phyloP scores from a whole-genome alignment of 306 rosid species.

The Gillenia trifoliata region DNA sequence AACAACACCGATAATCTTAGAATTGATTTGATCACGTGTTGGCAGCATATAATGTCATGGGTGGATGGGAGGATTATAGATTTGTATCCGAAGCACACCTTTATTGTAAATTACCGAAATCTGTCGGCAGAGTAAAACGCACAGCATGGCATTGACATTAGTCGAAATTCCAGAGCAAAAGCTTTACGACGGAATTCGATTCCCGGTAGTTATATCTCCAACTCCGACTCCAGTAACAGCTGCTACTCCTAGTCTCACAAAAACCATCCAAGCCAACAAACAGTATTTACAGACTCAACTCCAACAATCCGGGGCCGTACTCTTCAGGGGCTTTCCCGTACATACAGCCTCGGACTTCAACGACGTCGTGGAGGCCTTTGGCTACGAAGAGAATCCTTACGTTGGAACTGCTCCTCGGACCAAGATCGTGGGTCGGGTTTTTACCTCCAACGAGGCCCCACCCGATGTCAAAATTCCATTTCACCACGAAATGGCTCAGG shows the following conservation, averaged over 20 bases:
- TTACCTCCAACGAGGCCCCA: slow-evolving; percentile 89
- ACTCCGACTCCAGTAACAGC: slow-evolving; percentile 27
- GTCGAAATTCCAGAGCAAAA: slow-evolving; percentile 54
- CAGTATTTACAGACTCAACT: slow-evolving; percentile 43
- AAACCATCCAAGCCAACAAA: slow-evolving; percentile 40
- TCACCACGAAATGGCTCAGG: slow-evolving; percentile 92
- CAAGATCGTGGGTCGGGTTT: slow-evolving; percentile 70
- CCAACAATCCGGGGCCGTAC: slow-evolving; percentile 56
- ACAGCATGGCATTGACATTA: slow-evolving; percentile 19
- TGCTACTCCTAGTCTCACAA: slow-evolving; percentile 18
- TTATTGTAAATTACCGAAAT: too few relatives aligned
- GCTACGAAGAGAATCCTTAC: slow-evolving; percentile 75
- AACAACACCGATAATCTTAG: too few relatives aligned
- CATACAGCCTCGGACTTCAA: slow-evolving; percentile 68
- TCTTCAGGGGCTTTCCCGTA: slow-evolving; percentile 55
- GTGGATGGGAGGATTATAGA: too few relatives aligned
- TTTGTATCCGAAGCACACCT: too few relatives aligned
- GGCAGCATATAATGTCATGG: too few relatives aligned
- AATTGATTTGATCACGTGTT: too few relatives aligned
- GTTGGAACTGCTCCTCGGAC: slow-evolving; percentile 84
- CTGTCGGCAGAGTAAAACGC: too few relatives aligned
- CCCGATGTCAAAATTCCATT: slow-evolving; percentile 84
- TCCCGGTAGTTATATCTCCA: slow-evolving; percentile 33
- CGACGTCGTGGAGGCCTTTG: slow-evolving; percentile 72
- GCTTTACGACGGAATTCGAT: slow-evolving; percentile 39